Evolutionary conservation across 495 filamentous ascomycete species (phyloP), one percentile per base, ranked within the genome.

Genomic region (Mycothermus thermophilus): DNA sequence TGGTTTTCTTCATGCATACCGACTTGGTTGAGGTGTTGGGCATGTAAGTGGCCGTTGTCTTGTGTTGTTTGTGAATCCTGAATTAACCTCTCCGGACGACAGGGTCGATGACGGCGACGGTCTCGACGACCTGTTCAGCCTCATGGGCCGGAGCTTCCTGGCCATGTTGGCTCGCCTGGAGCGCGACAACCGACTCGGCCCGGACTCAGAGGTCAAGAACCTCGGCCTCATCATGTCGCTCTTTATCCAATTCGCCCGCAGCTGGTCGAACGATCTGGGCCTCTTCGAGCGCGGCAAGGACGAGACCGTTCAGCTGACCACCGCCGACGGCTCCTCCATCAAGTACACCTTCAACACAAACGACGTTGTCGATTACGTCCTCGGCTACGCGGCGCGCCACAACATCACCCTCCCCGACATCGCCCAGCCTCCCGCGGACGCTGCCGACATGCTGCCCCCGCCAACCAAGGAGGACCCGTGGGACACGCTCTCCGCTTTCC

Each of bases 71-170:
- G n/a, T n/a, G n/a, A n/a, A n/a, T n/a, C n/a, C n/a, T n/a, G n/a
- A n/a, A n/a, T n/a, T n/a, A n/a, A n/a, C n/a, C n/a, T n/a, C n/a
- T n/a, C n/a, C n/a, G n/a, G n/a, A n/a, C n/a, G n/a, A n/a, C 20
- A 58, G 52, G 37, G 37, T 47, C 37, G 55, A 57, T 25, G 55
- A 57, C 26, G 36, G 46, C 21, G 42, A 52, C 4, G 14, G 20
- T 1, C 30, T 43, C 10, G 23, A 43, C 1, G 19, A 28, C 3
- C 45, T 42, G 1, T 16, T 45, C 14, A 39, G 27, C 1, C 51
- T 58, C 18, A 30, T 53, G 34, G 53, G 47, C n/a, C 48, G 44
- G 12, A 51, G 55, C 37, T 57, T 62, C 34, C 43, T 62, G 5
- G 20, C 43, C 11, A 62, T 54, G 50, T 42, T 60, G 3, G 53